Conservation (phyloP, 768 basidiomycete genomes). For the Kwoniella sp. region DNA sequence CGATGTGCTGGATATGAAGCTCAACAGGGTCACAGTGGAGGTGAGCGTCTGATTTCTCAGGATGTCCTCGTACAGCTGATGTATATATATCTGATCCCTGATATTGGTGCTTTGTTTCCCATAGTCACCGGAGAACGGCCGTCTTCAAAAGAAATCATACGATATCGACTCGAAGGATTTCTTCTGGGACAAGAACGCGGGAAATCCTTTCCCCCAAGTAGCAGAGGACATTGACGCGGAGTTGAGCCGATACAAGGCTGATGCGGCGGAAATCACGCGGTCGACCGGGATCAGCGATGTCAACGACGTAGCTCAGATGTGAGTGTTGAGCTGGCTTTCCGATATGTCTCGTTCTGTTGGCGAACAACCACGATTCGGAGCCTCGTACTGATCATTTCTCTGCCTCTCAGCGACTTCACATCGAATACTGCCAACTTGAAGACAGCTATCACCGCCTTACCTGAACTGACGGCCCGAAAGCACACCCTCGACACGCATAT, state of each 20-base stretch:
- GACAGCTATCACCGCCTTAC: constrained; percentile 93
- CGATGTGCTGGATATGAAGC: constrained; percentile 93
- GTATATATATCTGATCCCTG: no score
- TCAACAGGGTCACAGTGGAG: constrained; percentile 86
- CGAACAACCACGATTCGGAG: no score
- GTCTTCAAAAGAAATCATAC: constrained; percentile 72
- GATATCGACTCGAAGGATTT: constrained; percentile 98
- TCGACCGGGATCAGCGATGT: constrained; percentile 95
- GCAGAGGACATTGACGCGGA: constrained; percentile 95
- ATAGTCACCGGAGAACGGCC: constrained; percentile 61
- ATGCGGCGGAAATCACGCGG: constrained; percentile 94
- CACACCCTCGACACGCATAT: constrained; percentile 97
- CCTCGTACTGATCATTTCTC: no score
- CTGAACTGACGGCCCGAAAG: constrained; percentile 94
- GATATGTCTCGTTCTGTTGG: no score
- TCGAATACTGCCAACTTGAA: constrained; percentile 92
- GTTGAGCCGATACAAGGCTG: constrained; percentile 80
- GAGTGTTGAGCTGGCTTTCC: no score
- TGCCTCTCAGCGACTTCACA: constrained; percentile 86
- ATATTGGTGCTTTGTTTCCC: neutral
- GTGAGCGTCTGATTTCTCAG: constrained; percentile 54
- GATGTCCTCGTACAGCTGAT: no score
- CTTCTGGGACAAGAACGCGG: constrained; percentile 96
- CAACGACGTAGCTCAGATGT: constrained; percentile 93
- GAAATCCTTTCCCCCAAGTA: constrained; percentile 95